Percentiles rank a stretch among this genome's conserved stretches.
These are phyloP conservation scores for Sugiyamaella xylanicola DNA, from an alignment of 1,139 yeast species.

Conservation along the genomic window DNA sequence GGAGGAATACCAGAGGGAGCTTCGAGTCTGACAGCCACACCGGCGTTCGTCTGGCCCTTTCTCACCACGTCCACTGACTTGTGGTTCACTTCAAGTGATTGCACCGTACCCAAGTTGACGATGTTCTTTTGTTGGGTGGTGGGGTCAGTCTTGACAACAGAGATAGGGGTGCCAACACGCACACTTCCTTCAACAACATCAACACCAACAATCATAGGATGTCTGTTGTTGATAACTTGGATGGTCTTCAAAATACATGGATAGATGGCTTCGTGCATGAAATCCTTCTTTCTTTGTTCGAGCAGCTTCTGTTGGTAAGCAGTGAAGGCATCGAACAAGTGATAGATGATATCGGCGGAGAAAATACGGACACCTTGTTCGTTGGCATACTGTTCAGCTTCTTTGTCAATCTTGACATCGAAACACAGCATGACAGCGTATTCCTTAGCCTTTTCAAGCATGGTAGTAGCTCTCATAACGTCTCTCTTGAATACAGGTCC, in stretches of 20 bases:
- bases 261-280: slow-evolving; percentile 85
- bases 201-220: slow-evolving; percentile 99
- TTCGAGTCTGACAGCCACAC: slow-evolving; percentile 98
- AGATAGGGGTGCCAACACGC: slow-evolving; percentile 90
- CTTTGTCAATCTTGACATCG: slow-evolving; percentile 95
- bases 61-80: slow-evolving; percentile 75
- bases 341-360: slow-evolving; percentile 95
- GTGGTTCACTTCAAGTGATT: slow-evolving; percentile 92
- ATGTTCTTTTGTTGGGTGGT: slow-evolving; percentile 72
- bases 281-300: slow-evolving; percentile 88
- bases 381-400: slow-evolving; percentile 96
- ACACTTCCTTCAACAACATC: slow-evolving; percentile 92
- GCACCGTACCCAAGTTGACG: slow-evolving; percentile 80
- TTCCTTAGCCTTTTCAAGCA: slow-evolving; percentile 96
- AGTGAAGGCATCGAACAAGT: slow-evolving; percentile 90
- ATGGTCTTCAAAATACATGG: slow-evolving; percentile 94
- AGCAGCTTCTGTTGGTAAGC: slow-evolving; percentile 86
- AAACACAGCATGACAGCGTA: slow-evolving; percentile 96
- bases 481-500: slow-evolving; percentile 98
- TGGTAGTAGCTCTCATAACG: slow-evolving; percentile 94
- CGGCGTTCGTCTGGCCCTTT: slow-evolving; percentile 95
- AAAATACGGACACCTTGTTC: slow-evolving; percentile 91
- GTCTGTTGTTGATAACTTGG: slow-evolving; percentile 96
- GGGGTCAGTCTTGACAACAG: slow-evolving; percentile 91
- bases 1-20: slow-evolving; percentile 86